Evolutionary conservation across 2,329 filamentous ascomycete species (phyloP).

Genomic region (Stromatinia cepivora): DNA sequence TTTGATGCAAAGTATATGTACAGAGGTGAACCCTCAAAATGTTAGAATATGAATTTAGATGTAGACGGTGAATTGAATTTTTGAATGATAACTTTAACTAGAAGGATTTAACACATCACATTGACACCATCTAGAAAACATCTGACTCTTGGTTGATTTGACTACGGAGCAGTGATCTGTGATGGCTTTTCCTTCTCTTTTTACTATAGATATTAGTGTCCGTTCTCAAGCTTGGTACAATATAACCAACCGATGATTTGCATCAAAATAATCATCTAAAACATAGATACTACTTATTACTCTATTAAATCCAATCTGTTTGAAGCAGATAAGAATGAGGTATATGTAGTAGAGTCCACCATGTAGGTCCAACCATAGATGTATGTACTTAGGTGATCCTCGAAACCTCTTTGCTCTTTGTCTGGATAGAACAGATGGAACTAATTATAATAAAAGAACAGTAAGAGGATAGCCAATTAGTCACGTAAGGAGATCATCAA

Average conservation of each 20-base stretch:
- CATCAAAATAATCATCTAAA: neutral
- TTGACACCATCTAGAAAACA: too few species aligned
- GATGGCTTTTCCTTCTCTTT: neutral
- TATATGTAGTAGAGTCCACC: too few species aligned
- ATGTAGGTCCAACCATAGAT: too few species aligned
- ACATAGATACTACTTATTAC: too few species aligned
- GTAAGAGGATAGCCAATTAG: too few species aligned
- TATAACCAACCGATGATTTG: neutral
- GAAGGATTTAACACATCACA: neutral
- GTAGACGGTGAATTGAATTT: neutral
- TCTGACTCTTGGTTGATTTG: neutral
- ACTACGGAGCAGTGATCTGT: neutral
- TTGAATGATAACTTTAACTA: neutral
- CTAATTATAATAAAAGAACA: too few species aligned
- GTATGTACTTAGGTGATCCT: too few species aligned
- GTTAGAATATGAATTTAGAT: neutral
- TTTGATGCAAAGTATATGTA: constrained; percentile 4
- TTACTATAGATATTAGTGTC: neutral
- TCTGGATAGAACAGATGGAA: neutral
- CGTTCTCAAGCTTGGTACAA: neutral
- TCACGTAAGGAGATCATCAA: too few species aligned
- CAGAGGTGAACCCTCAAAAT: neutral
- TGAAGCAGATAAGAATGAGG: too few species aligned
- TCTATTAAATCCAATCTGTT: too few species aligned
- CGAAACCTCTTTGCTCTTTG: neutral